A percentile compares a stretch with the other conserved stretches of the same genome.
phyloP scores from a whole-genome alignment of 257 asterid genomes.

The Mitragyna speciosa region DNA sequence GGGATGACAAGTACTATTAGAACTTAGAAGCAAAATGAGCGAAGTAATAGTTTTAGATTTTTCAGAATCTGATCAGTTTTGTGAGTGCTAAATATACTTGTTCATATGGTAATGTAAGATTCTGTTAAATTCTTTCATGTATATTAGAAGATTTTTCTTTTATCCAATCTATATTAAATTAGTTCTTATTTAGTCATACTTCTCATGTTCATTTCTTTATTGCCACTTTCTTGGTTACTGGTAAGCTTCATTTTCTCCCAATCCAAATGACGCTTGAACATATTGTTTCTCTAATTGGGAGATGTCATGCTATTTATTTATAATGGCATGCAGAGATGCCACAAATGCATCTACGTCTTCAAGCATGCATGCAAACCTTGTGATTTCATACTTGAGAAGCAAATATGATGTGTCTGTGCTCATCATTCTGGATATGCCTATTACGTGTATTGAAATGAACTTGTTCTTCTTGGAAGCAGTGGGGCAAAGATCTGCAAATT shows the following conservation, averaged over 20 bases:
- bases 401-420: neutral
- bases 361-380: slow-evolving; percentile 12
- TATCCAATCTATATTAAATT: neutral
- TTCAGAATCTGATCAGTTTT: neutral
- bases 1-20: slow-evolving; percentile 34
- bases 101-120: neutral
- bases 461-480: neutral
- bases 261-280: neutral
- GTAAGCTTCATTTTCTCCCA: neutral
- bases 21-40: neutral
- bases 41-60: neutral
- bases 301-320: neutral
- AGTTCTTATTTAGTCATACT: neutral
- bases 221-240: neutral
- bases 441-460: neutral
- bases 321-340: neutral
- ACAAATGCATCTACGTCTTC: neutral
- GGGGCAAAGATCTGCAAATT: neutral
- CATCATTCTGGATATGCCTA: neutral
- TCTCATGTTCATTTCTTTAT: neutral
- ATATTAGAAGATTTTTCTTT: neutral
- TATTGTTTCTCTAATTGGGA: neutral
- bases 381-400: neutral
- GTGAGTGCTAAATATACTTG: neutral
- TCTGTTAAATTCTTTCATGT: neutral